A percentile compares a stretch with the other conserved stretches of the same genome.
Evolutionary conservation across 305 asterid genomes (phyloP).

Genomic region (Fraxinus albicans): DNA sequence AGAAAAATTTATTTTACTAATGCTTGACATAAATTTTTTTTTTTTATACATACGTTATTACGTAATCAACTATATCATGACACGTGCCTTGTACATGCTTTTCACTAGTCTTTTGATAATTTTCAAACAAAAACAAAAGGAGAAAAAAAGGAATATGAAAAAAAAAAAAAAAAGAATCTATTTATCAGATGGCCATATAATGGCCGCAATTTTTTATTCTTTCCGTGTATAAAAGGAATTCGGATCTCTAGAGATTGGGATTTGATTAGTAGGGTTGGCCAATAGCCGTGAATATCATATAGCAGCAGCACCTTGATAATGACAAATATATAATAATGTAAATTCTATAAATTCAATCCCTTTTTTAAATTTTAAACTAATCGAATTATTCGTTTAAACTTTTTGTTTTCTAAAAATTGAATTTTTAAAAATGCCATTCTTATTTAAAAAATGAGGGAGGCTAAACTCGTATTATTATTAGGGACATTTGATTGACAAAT

Average conservation of each 20-base stretch:
- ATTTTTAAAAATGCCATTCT: not conserved
- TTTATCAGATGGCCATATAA: not conserved
- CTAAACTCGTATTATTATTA: not conserved
- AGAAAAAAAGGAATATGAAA: not conserved
- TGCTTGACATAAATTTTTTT: too few species aligned
- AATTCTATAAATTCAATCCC: not conserved
- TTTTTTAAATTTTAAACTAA: not conserved
- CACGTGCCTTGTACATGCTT: too few species aligned
- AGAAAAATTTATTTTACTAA: too few species aligned
- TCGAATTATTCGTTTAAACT: not conserved
- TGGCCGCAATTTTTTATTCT: conserved; percentile 23
- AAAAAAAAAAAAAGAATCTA: not conserved
- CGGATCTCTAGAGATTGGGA: conserved; percentile 12
- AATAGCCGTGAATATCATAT: conserved; percentile 25
- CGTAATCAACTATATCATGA: too few species aligned
- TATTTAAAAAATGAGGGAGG: not conserved
- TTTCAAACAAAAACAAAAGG: not conserved
- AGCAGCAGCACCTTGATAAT: not conserved
- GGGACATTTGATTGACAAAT: too few species aligned
- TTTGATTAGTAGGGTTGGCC: conserved; percentile 37
- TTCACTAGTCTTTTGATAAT: not conserved
- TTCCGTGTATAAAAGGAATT: conserved; percentile 26
- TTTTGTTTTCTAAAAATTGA: not conserved
- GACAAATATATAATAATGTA: not conserved
- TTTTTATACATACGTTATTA: too few species aligned